These are phyloP conservation scores for Solanum pinnatisectum DNA, from an alignment of 257 asterid genomes.

Conservation along the genomic window DNA sequence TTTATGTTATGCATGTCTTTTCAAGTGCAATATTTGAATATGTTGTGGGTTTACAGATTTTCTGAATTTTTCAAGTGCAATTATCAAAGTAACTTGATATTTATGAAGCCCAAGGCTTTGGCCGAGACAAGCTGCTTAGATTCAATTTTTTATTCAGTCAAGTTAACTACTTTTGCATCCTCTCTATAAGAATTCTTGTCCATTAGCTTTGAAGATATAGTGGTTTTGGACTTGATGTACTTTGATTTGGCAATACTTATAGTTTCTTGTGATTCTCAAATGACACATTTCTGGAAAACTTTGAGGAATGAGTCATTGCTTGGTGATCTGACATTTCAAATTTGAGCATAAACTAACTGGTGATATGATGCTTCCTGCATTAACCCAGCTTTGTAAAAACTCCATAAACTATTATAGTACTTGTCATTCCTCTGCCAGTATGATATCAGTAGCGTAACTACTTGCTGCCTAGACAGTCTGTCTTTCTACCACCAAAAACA, in stretches of 20 bases:
- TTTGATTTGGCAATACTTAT: background rate
- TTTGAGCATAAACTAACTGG: background rate
- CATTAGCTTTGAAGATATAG: background rate
- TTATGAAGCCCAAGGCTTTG: background rate
- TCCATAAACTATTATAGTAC: background rate
- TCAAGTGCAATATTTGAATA: background rate
- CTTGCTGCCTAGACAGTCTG: background rate
- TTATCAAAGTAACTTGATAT: background rate
- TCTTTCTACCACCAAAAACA: background rate
- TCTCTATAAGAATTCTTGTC: background rate
- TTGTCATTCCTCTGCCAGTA: background rate
- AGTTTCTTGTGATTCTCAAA: background rate
- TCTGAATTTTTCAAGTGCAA: background rate
- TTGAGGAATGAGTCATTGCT: background rate
- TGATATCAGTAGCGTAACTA: background rate
- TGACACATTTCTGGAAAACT: background rate
- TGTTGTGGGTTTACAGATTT: background rate
- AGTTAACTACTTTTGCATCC: background rate
- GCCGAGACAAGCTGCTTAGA: background rate
- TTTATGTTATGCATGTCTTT: background rate
- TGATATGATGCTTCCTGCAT: background rate
- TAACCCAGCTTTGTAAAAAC: background rate
- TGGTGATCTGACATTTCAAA: background rate
- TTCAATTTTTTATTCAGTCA: background rate
- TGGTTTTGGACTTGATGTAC: background rate